These are phyloP conservation scores for Zoysia matrella DNA, from an alignment of 202 grass and related monocot species.

Conservation along the genomic window DNA sequence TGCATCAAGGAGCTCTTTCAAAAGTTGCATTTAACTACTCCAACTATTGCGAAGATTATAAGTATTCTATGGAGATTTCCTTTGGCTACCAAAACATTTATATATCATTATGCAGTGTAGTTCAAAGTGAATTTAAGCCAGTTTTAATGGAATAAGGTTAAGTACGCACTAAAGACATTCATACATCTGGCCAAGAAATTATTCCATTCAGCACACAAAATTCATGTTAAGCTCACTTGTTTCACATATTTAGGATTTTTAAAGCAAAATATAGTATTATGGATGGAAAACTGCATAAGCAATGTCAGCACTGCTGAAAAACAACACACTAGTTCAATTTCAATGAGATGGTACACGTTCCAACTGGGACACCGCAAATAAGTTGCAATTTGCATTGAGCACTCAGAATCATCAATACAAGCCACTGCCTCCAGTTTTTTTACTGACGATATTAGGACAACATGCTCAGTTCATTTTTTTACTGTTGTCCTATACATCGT, in stretches of 20 bases:
- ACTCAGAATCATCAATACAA: constrained; percentile 15
- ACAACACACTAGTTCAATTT: constrained; percentile 7
- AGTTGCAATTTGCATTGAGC: constrained; percentile 21
- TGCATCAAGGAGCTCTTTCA: constrained; percentile 22
- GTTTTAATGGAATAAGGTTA: constrained; percentile 27
- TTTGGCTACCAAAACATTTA: constrained; percentile 17
- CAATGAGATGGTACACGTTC: background rate
- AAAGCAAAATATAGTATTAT: constrained; percentile 9
- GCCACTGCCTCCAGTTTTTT: background rate
- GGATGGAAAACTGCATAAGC: constrained; percentile 23
- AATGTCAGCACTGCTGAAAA: constrained; percentile 14
- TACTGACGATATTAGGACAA: too few species aligned
- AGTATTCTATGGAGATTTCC: constrained; percentile 19
- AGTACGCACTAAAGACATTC: constrained; percentile 27
- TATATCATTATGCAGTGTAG: background rate
- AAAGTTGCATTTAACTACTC: constrained; percentile 20
- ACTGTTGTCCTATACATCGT: background rate
- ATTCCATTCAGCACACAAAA: background rate
- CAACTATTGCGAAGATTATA: background rate
- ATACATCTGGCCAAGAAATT: background rate
- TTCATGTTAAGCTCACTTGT: background rate
- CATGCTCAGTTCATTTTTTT: background rate
- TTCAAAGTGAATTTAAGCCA: background rate
- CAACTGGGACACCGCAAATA: background rate
- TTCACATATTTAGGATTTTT: background rate